A percentile compares a stretch with the other conserved stretches of the same genome.
Conservation (phyloP, 2,329 filamentous ascomycete genomes). For the Claviceps quebecensis region DNA sequence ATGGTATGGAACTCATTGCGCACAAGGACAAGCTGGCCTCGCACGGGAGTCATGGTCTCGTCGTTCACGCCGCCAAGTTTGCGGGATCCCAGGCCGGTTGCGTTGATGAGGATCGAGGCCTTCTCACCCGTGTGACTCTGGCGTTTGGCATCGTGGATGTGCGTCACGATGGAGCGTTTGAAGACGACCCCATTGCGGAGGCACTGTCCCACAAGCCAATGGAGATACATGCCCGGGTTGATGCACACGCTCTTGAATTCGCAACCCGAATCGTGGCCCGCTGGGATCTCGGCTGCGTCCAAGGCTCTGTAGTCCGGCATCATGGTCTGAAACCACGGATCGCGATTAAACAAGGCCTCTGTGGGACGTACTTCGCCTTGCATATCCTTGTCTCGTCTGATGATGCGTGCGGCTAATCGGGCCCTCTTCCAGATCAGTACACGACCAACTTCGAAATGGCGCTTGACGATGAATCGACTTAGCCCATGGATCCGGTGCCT, state of each 20-base stretch:
- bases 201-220: conserved; percentile 73
- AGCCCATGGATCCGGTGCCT: conserved; percentile 1
- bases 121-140: conserved; percentile 35
- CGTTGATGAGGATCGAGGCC: conserved; percentile 69
- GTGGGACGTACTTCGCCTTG: conserved; percentile 26
- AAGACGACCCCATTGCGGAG: conserved; percentile 57
- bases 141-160: conserved; percentile 54
- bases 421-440: background rate
- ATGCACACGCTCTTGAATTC: conserved; percentile 79
- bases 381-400: conserved; percentile 49
- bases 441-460: background rate
- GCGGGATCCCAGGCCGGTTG: conserved; percentile 63
- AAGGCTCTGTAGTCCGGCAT: conserved; percentile 58
- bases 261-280: conserved; percentile 56
- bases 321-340: conserved; percentile 63
- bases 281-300: conserved; percentile 40
- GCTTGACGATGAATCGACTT: background rate
- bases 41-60: conserved; percentile 53
- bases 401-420: conserved; percentile 32
- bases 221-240: conserved; percentile 77
- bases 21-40: conserved; percentile 75
- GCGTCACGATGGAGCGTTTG: conserved; percentile 47
- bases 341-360: conserved; percentile 46
- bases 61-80: conserved; percentile 75
- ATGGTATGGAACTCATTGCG: conserved; percentile 63